Evolutionary conservation across 192 early-diverging fungal species (phyloP).

Genomic region (Coemansia sp.): DNA sequence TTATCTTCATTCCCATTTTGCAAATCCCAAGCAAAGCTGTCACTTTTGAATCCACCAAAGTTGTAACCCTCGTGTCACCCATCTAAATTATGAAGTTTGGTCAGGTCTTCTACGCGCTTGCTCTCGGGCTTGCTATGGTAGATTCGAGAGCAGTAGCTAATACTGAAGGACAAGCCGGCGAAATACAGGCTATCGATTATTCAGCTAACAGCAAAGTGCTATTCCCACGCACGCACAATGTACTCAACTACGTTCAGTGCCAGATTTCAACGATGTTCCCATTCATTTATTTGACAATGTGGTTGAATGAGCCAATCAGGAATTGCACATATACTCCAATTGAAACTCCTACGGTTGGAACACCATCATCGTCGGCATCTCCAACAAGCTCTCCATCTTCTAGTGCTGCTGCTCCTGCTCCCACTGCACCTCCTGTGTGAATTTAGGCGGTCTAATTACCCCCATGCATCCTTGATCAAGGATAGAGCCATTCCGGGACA

Average conservation of each 20-base stretch:
- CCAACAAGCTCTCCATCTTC: not conserved
- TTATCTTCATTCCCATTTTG: too few species aligned
- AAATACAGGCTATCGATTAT: not conserved
- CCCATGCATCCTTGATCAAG: too few species aligned
- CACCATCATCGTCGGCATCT: not conserved
- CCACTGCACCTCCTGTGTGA: too few species aligned
- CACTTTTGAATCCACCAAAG: not conserved
- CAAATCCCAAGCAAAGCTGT: too few species aligned
- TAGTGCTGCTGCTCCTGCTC: too few species aligned
- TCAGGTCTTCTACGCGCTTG: constrained; percentile 19
- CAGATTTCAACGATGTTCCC: constrained; percentile 7
- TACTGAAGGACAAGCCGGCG: not conserved
- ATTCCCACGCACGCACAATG: constrained; percentile 11
- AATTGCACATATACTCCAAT: not conserved
- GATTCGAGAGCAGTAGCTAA: constrained; percentile 12
- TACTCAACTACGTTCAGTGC: constrained; percentile 29
- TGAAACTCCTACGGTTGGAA: not conserved
- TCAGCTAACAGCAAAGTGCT: not conserved
- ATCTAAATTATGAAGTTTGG: constrained; percentile 25
- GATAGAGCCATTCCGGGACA: too few species aligned
- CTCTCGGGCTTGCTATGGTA: constrained; percentile 13
- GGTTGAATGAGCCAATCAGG: not conserved
- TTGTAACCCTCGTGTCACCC: not conserved
- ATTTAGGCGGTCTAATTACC: too few species aligned
- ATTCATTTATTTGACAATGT: constrained; percentile 2